Base-by-base conservation (phyloP, 306 rosid species). In the Pyrus betulifolia region DNA sequence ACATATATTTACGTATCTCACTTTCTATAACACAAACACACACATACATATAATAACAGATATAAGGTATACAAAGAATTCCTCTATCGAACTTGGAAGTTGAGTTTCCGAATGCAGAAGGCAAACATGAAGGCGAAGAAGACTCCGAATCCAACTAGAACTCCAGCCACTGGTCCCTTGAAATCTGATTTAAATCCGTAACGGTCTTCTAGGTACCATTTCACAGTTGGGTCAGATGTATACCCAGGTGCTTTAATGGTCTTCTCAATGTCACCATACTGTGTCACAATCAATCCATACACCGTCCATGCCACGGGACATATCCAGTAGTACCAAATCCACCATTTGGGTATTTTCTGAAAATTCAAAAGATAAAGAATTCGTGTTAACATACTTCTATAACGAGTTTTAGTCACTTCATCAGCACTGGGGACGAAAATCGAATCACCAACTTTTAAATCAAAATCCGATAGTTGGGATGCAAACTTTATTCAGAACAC, bases 291-390 rank as follows among this genome's bases (percentile, higher is more conserved):
- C 81, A 95, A 66, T 84, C 99, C 99, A 71, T 95, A 92, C 27
- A 95, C 97, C 1, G 99, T 95, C 99, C 99, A 95, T 17, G 99
- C 97, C 6, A 95, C 82, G 0, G 99, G 99, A 68, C 97, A 92
- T 13, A 89, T 79, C 97, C 97, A 95, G 49, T 95, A 95, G 27
- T 95, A 95, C 99, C 99, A 95, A 8, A 92, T 44, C 99, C 99
- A 95, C 99, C 97, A 95, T 74, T 85, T 85, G 5, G 99, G 99
- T 80, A 95, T 95, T 87, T 70, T 95, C 99, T 95, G 99, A 81
- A 90, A 82, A 15, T 76, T 74, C 42, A 70, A 74, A 54, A 66
- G 75, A 30, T 21, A 33, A 60, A 69, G 8, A 33, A 4, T 22
- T 44, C 13, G 23, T 35, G 45, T 74, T 65, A 74, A 2, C 33